Evolutionary conservation across 768 basidiomycete species (phyloP).

Genomic region (Gloeophyllum trabeum): DNA sequence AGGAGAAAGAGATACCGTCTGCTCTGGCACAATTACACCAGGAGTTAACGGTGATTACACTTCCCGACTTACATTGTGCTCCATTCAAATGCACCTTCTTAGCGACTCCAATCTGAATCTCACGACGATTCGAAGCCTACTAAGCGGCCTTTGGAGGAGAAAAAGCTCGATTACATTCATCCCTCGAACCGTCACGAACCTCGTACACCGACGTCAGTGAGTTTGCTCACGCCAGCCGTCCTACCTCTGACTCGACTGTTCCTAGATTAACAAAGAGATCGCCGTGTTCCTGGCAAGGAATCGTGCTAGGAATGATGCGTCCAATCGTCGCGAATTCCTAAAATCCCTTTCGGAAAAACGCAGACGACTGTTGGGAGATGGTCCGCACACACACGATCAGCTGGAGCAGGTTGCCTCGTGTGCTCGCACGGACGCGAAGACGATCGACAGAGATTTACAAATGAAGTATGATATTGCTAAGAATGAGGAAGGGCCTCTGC

Average conservation of each 20-base stretch:
- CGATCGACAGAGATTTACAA: conserved; percentile 61
- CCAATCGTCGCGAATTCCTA: conserved; percentile 70
- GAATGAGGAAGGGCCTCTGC: conserved; percentile 69
- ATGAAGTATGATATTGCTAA: conserved; percentile 86
- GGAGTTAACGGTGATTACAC: conserved; percentile 13
- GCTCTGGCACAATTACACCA: conserved; percentile 11
- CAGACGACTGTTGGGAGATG: conserved; percentile 22
- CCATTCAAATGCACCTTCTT: neutral
- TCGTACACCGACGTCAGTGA: conserved; percentile 48
- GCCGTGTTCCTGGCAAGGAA: conserved; percentile 63
- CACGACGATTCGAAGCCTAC: conserved; percentile 10
- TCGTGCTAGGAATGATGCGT: conserved; percentile 61
- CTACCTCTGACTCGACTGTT: neutral
- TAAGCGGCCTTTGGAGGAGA: conserved; percentile 50
- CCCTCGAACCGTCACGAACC: conserved; percentile 32
- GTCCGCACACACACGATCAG: conserved; percentile 14
- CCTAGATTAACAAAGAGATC: conserved; percentile 54
- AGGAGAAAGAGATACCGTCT: conserved; percentile 11
- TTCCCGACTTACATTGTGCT: too few relatives aligned
- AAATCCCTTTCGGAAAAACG: conserved; percentile 46
- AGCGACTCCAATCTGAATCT: neutral
- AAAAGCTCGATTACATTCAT: conserved; percentile 56
- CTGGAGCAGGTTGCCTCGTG: conserved; percentile 38
- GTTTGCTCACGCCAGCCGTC: conserved; percentile 12
- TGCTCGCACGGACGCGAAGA: conserved; percentile 64